A percentile compares a stretch with the other conserved stretches of the same genome.
Evolutionary conservation across 305 asterid species (phyloP).

Genomic region (Ilex paraguariensis): DNA sequence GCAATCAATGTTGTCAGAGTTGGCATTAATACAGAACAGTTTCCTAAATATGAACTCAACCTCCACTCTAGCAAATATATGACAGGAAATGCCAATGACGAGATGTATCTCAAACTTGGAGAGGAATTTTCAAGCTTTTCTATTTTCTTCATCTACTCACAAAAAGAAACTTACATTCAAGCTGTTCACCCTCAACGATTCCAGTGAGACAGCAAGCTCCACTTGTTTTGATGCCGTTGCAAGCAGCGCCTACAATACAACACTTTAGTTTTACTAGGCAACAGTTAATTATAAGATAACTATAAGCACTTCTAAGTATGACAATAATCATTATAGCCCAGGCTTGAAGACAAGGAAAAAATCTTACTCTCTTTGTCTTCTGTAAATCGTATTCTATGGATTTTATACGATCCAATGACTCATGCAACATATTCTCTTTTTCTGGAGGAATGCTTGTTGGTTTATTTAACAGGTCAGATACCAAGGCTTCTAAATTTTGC

Average conservation of each 20-base stretch:
- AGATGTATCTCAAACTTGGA: too few relatives aligned
- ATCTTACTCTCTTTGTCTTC: constrained; percentile 71
- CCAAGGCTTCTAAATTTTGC: constrained; percentile 73
- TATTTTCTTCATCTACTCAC: not conserved
- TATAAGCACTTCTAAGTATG: not conserved
- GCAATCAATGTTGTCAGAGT: constrained; percentile 5
- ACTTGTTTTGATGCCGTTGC: constrained; percentile 86
- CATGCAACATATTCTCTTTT: constrained; percentile 72
- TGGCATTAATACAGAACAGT: too few relatives aligned
- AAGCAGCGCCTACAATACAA: constrained; percentile 52
- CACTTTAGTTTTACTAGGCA: constrained; percentile 10
- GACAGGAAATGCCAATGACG: not conserved
- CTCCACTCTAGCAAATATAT: not conserved
- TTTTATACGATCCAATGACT: constrained; percentile 85
- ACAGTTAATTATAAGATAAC: constrained; percentile 13
- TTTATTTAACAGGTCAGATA: constrained; percentile 63
- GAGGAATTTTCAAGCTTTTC: not conserved
- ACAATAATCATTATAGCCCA: not conserved
- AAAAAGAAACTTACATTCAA: constrained; percentile 41
- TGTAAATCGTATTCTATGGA: constrained; percentile 84
- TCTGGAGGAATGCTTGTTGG: constrained; percentile 85
- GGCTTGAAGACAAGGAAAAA: not conserved
- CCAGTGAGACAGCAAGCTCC: constrained; percentile 83
- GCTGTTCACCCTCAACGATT: constrained; percentile 57
- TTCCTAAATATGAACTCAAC: not conserved